Evolutionary conservation across 2,329 filamentous ascomycete species (phyloP), one percentile per base, ranked within the genome.

Genomic region (Penicillium italicum): DNA sequence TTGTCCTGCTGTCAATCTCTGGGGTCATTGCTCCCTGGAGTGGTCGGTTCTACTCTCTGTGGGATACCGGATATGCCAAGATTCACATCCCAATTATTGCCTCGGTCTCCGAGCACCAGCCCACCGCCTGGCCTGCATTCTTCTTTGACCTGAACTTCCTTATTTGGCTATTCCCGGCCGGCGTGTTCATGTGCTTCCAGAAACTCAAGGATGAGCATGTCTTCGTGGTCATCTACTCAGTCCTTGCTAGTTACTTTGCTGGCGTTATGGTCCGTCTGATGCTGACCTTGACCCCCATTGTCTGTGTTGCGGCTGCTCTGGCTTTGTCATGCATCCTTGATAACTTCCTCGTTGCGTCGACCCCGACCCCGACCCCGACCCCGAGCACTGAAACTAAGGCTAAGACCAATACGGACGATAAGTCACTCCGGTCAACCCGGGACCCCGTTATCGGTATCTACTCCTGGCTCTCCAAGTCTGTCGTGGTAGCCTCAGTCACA

Each of bases 181-280:
- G 94, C 76, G 91, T 99, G 55, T 99, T 97, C 79, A 87, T 99
- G 77, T 97, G 92, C 80, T 99, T 97, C 86, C 89, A 91, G 72
- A 87, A 88, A 61, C 85, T 99, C 56, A 87, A 85, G 66, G 95
- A 99, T 70, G 92, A 99, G 81, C 94, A 99, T 71, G 93, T 99
- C 58, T 99, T 99, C 71, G 85, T 99, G 66, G 89, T 99, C 68
- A 95, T 97, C 64, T 99, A 99, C 72, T 86, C 92, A n/a, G 85
- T 99, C 43, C 88, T 97, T 62, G 90, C 91, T 63, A 97, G 91
- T 77, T 99, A 99, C 81, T 99, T 99, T 69, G 91, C 95, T 24
- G 94, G 94, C 72, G 95, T 99, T 77, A 99, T 99, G 94, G 94
- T 99, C 59, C 91, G 94, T 77, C 80, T 99, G 68, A 99, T 99